Evolutionary conservation across 1,284 basidiomycete genomes (phyloP).

Genomic region (Mycosarcoma mackinlayi): DNA sequence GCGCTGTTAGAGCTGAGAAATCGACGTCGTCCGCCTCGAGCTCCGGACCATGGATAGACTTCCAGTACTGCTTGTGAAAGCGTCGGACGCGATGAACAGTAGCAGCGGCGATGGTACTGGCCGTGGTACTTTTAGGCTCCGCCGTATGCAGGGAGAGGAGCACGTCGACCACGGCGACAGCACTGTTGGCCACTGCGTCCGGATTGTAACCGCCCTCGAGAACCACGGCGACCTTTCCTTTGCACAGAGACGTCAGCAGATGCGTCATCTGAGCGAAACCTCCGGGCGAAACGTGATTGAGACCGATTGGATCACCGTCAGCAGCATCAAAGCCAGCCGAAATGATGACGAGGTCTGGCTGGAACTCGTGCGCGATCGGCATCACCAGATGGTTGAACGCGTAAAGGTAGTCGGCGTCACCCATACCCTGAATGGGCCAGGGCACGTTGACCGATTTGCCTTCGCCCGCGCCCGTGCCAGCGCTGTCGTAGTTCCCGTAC

Average conservation of each 20-base stretch:
- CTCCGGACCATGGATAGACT: conserved; percentile 72
- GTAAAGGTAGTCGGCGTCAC: conserved; percentile 94
- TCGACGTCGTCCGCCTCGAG: conserved; percentile 33
- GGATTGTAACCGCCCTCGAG: conserved; percentile 99
- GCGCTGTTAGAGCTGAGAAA: conserved; percentile 1
- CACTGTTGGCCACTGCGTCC: conserved; percentile 85
- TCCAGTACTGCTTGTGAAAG: conserved; percentile 91
- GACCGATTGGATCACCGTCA: conserved; percentile 87
- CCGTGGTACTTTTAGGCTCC: conserved; percentile 71
- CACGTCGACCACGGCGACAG: conserved; percentile 84
- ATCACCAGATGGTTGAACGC: conserved; percentile 96
- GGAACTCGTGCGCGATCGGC: conserved; percentile 96
- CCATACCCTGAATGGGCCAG: conserved; percentile 89
- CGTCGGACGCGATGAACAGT: conserved; percentile 86
- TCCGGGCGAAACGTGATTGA: conserved; percentile 88
- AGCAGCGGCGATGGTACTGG: conserved; percentile 75
- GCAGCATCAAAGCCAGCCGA: conserved; percentile 99
- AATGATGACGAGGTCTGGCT: conserved; percentile 94
- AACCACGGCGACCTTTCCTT: conserved; percentile 88
- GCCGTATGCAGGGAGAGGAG: conserved; percentile 87
- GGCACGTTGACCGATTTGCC: conserved; percentile 91
- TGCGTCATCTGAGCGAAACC: conserved; percentile 99
- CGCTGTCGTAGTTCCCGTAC: conserved; percentile 85
- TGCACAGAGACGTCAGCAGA: conserved; percentile 88
- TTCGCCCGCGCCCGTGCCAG: conserved; percentile 82